Percentiles rank a stretch among this genome's conserved stretches.
These are phyloP conservation scores for Rosa persica DNA, from an alignment of 306 rosid genomes.

Conservation along the genomic window DNA sequence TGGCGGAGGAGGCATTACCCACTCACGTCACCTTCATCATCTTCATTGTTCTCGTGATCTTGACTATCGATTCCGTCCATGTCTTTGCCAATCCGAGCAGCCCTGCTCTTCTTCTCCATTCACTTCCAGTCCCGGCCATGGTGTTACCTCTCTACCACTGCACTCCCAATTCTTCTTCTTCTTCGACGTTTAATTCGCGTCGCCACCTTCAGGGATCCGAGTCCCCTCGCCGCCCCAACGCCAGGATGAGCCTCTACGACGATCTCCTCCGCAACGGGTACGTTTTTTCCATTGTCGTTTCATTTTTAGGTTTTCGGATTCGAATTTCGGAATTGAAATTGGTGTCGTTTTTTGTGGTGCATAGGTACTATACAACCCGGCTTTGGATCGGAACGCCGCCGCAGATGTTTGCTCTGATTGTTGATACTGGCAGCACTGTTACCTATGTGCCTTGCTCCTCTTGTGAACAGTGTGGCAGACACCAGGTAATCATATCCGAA, in stretches of 20 bases:
- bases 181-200: constrained; percentile 34
- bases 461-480: constrained; percentile 81
- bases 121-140: constrained; percentile 58
- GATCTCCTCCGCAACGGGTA: constrained; percentile 92
- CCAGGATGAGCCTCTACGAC: constrained; percentile 89
- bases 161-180: constrained; percentile 41
- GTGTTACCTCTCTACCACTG: constrained; percentile 69
- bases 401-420: constrained; percentile 85
- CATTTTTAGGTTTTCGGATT: background rate
- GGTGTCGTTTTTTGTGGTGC: background rate
- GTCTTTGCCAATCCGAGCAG: constrained; percentile 37
- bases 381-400: constrained; percentile 98
- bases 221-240: constrained; percentile 45
- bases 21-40: constrained; percentile 25
- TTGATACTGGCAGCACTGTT: constrained; percentile 95
- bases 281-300: background rate
- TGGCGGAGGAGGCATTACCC: background rate
- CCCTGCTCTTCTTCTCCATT: constrained; percentile 28
- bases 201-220: constrained; percentile 70
- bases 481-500: constrained; percentile 30
- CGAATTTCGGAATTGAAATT: constrained; percentile 4
- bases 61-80: background rate
- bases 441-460: constrained; percentile 92
- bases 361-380: constrained; percentile 82
- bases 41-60: constrained; percentile 19